These are phyloP conservation scores for Cladosporium phlei DNA, from an alignment of 2,329 filamentous ascomycete genomes.

Conservation along the genomic window DNA sequence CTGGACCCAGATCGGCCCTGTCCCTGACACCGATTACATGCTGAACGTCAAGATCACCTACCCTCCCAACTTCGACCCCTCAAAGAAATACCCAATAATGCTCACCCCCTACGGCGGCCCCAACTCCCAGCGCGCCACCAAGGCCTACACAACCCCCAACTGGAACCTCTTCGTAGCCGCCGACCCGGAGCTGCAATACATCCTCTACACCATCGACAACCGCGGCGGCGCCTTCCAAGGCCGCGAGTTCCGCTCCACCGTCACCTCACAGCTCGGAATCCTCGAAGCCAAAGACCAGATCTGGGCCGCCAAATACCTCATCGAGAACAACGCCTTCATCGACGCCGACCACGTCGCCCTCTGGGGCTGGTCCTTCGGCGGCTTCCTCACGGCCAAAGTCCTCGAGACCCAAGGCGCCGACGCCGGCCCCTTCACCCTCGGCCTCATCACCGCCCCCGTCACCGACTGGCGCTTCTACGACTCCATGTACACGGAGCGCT, in stretches of 20 bases:
- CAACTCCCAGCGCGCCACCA: conserved; percentile 57
- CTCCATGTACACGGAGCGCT: conserved; percentile 66
- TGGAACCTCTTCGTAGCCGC: conserved; percentile 63
- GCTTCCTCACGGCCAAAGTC: conserved; percentile 62
- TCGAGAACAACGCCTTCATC: conserved; percentile 49
- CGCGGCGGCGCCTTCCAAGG: conserved; percentile 63
- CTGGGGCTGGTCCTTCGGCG: conserved; percentile 66
- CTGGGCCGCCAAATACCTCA: conserved; percentile 58
- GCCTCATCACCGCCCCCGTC: conserved; percentile 61
- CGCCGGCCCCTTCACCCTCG: conserved; percentile 58
- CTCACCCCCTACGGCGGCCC: conserved; percentile 67
- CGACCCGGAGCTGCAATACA: conserved; percentile 63
- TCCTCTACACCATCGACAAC: conserved; percentile 64
- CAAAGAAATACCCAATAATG: conserved; percentile 61
- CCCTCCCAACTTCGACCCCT: conserved; percentile 58
- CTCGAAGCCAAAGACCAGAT: conserved; percentile 64
- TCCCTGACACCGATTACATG: conserved; percentile 34
- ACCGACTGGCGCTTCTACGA: conserved; percentile 69
- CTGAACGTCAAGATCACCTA: conserved; percentile 63
- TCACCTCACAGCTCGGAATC: conserved; percentile 56
- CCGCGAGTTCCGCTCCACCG: conserved; percentile 56
- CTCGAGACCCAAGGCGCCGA: conserved; percentile 49
- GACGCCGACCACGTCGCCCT: conserved; percentile 59
- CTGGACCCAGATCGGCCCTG: conserved; percentile 56
- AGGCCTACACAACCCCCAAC: conserved; percentile 51